Evolutionary conservation across 192 early-diverging fungal species (phyloP).

Genomic region (Podila minutissima): DNA sequence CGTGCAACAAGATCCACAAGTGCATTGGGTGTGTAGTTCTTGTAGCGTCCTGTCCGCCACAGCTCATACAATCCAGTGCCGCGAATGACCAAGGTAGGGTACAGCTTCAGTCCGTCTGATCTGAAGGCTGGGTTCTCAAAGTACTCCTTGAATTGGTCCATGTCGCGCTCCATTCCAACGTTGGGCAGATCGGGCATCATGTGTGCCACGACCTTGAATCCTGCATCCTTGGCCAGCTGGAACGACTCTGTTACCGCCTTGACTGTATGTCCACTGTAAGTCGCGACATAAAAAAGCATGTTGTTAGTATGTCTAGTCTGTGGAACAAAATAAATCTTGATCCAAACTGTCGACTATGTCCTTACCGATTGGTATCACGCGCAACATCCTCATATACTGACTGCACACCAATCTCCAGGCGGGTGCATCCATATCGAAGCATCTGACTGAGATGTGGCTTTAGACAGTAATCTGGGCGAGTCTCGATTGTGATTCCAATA

Average conservation of each 20-base stretch:
- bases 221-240: conserved; percentile 97
- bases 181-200: conserved; percentile 99
- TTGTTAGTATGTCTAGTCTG: too few species aligned
- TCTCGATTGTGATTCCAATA: conserved; percentile 99
- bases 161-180: conserved; percentile 98
- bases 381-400: conserved; percentile 99
- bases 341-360: not conserved
- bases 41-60: conserved; percentile 97
- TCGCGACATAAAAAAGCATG: too few species aligned
- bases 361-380: conserved; percentile 91
- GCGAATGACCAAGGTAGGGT: conserved; percentile 98
- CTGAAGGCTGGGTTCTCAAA: conserved; percentile 99
- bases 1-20: conserved; percentile 95
- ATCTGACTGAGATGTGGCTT: conserved; percentile 99
- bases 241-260: conserved; percentile 98
- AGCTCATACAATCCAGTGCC: conserved; percentile 98
- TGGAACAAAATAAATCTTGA: too few species aligned
- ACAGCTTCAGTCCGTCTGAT: conserved; percentile 97
- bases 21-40: conserved; percentile 96
- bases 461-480: conserved; percentile 96
- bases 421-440: conserved; percentile 98
- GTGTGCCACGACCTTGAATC: conserved; percentile 98
- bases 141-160: conserved; percentile 98
- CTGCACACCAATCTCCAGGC: conserved; percentile 98
- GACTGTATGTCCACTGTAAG: conserved; percentile 90